A percentile compares a stretch with the other conserved stretches of the same genome.
Conservation (phyloP, 73 alveolate species). For the Tetrahymena borealis region DNA sequence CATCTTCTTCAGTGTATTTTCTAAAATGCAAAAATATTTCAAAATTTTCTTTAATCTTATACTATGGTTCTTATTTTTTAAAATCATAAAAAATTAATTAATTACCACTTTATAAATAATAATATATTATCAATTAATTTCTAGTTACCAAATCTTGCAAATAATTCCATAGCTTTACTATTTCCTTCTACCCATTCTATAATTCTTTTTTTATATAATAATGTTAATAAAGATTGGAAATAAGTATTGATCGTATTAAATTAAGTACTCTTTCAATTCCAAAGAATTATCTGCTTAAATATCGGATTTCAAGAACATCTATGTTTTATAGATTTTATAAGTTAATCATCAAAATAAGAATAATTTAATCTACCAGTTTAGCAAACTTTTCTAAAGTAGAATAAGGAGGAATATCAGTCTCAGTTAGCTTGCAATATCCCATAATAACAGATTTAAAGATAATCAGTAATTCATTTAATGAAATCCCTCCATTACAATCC, state of each 20-base stretch:
- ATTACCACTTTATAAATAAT: too few relatives aligned
- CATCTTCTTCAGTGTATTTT: slow-evolving; percentile 26
- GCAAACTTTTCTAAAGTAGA: slow-evolving; percentile 23
- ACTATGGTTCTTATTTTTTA: slow-evolving; percentile 8
- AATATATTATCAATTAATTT: too few relatives aligned
- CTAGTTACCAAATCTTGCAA: not conserved
- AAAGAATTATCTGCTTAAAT: slow-evolving; percentile 33
- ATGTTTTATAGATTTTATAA: not conserved
- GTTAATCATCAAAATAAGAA: not conserved
- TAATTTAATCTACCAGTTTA: not conserved
- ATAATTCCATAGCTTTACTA: slow-evolving; percentile 17
- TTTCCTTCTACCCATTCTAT: slow-evolving; percentile 34
- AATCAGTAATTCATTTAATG: slow-evolving; percentile 17
- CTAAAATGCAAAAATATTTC: slow-evolving; percentile 26
- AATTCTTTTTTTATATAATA: not conserved
- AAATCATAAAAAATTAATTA: not conserved
- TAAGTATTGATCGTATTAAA: not conserved
- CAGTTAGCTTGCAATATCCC: slow-evolving; percentile 33
- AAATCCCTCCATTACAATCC: slow-evolving; percentile 33
- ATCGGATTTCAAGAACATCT: slow-evolving; percentile 30
- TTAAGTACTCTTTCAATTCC: slow-evolving; percentile 19
- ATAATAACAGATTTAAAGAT: slow-evolving; percentile 29
- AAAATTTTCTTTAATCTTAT: slow-evolving; percentile 16
- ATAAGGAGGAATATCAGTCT: slow-evolving; percentile 35
- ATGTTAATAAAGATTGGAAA: not conserved